Evolutionary conservation across 1,139 yeast species (phyloP).

Genomic region (Nadsonia starkeyi-henricii): DNA sequence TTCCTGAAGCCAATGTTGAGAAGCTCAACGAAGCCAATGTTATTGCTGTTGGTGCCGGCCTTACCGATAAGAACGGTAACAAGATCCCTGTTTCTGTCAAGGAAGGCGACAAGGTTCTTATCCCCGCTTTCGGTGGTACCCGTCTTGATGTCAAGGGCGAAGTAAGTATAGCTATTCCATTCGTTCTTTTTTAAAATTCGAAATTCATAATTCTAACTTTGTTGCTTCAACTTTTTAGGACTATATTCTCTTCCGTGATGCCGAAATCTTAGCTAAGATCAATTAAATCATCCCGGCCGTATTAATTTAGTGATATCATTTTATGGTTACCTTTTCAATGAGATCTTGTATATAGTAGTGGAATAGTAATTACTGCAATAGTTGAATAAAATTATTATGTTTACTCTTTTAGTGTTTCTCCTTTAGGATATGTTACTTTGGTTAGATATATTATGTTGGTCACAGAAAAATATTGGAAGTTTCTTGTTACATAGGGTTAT

Average conservation of each 20-base stretch:
- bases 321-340: too few relatives aligned
- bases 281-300: conserved; percentile 15
- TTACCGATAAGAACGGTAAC: conserved; percentile 43
- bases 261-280: conserved; percentile 88
- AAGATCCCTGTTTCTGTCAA: conserved; percentile 58
- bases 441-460: too few relatives aligned
- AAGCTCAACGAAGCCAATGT: conserved; percentile 53
- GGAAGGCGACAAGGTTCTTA: conserved; percentile 85
- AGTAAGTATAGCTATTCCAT: conserved; percentile 6
- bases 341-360: too few relatives aligned
- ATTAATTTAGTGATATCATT: too few relatives aligned
- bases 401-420: too few relatives aligned
- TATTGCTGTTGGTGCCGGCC: conserved; percentile 39
- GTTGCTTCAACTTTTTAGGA: conserved; percentile 33
- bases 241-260: conserved; percentile 48
- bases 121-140: conserved; percentile 84
- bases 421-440: too few relatives aligned
- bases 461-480: too few relatives aligned
- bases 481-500: background rate
- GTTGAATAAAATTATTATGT: too few relatives aligned
- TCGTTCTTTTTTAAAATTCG: too few relatives aligned
- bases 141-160: conserved; percentile 75
- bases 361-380: too few relatives aligned
- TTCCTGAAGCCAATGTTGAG: conserved; percentile 94
- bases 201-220: too few relatives aligned